phyloP scores from a whole-genome alignment of 1,139 yeast genomes.

The Geotrichum candidum region DNA sequence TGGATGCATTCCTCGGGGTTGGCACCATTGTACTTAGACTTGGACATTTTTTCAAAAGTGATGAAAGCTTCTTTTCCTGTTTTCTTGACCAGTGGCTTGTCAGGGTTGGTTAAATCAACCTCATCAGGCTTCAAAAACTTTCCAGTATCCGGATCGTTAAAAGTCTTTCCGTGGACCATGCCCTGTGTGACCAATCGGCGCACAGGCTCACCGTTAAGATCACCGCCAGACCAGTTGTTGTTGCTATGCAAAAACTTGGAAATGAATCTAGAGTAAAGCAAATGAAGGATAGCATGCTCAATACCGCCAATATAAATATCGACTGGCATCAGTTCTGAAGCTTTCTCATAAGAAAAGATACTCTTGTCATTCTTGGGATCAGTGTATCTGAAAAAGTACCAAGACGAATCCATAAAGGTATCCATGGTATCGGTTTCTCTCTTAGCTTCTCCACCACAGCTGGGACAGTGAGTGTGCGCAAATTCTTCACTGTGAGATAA shows the following conservation, averaged over 20 bases:
- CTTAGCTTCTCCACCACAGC: slow-evolving; percentile 66
- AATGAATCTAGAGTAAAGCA: slow-evolving; percentile 77
- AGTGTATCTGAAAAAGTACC: slow-evolving; percentile 84
- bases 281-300: slow-evolving; percentile 91
- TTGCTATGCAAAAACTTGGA: slow-evolving; percentile 66
- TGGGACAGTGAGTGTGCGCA: slow-evolving; percentile 71
- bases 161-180: slow-evolving; percentile 94
- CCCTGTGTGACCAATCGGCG: slow-evolving; percentile 82
- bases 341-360: slow-evolving; percentile 53
- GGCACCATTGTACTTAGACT: slow-evolving; percentile 89
- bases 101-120: slow-evolving; percentile 38
- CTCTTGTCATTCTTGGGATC: slow-evolving; percentile 57
- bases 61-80: slow-evolving; percentile 51
- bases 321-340: slow-evolving; percentile 63
- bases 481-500: slow-evolving; percentile 63
- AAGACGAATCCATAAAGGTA: slow-evolving; percentile 94
- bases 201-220: slow-evolving; percentile 68
- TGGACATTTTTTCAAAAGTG: slow-evolving; percentile 88
- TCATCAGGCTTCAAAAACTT: slow-evolving; percentile 76
- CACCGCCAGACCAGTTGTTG: slow-evolving; percentile 51
- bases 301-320: slow-evolving; percentile 91
- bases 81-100: slow-evolving; percentile 43
- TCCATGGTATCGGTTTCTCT: slow-evolving; percentile 98
- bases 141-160: slow-evolving; percentile 62
- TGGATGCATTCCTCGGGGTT: slow-evolving; percentile 75